These are phyloP conservation scores for Bertia moriformis DNA, from an alignment of 2,329 filamentous ascomycete species.

Conservation along the genomic window DNA sequence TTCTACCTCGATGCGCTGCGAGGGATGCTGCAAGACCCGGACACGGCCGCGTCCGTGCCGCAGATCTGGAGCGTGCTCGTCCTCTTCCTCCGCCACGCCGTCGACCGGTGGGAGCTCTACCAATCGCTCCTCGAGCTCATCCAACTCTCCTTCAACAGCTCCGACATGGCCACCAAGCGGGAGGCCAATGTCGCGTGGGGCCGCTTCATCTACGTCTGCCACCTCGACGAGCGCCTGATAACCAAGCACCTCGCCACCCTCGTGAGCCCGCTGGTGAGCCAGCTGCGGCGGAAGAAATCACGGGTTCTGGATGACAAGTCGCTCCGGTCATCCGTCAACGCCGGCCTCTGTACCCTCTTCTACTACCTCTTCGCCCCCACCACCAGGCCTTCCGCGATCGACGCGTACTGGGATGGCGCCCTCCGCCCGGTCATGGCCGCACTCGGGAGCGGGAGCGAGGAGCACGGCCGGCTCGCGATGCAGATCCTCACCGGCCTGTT, in stretches of 20 bases:
- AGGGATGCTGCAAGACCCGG: conserved; percentile 51
- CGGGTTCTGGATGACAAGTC: conserved; percentile 38
- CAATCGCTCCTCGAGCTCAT: conserved; percentile 65
- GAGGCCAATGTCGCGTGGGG: conserved; percentile 80
- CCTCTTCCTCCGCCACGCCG: conserved; percentile 56
- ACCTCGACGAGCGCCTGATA: conserved; percentile 49
- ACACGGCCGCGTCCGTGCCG: conserved; percentile 54
- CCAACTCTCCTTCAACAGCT: conserved; percentile 70
- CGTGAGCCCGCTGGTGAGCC: conserved; percentile 52
- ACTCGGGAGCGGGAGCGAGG: conserved; percentile 26
- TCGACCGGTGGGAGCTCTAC: conserved; percentile 59
- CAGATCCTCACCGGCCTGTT: conserved; percentile 63
- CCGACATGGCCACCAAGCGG: conserved; percentile 53
- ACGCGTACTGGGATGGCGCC: conserved; percentile 66
- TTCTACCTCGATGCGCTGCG: conserved; percentile 55
- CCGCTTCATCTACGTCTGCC: conserved; percentile 62
- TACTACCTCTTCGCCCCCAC: conserved; percentile 72
- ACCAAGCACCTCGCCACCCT: conserved; percentile 34
- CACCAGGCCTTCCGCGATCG: conserved; percentile 48
- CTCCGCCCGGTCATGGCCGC: conserved; percentile 48
- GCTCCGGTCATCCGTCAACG: conserved; percentile 39
- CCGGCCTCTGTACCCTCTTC: conserved; percentile 64
- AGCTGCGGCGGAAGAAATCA: conserved; percentile 49
- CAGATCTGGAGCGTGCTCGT: conserved; percentile 80
- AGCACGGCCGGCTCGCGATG: conserved; percentile 42